A percentile compares a stretch with the other conserved stretches of the same genome.
Conservation (phyloP, 306 rosid species). For the Fragaria iinumae region DNA sequence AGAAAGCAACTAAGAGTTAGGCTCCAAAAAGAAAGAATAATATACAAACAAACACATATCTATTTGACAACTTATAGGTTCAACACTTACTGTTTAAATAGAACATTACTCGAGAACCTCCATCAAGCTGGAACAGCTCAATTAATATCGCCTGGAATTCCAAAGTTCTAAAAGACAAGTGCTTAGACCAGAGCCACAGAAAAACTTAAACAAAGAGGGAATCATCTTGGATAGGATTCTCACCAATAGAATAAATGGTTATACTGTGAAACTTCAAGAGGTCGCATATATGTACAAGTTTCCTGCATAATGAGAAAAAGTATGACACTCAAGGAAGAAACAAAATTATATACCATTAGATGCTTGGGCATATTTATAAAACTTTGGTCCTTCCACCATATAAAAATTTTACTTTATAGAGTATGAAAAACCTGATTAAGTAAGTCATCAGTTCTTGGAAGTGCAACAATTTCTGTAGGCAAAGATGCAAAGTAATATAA, state of each 20-base stretch:
- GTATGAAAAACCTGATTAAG: neutral
- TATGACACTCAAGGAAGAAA: constrained; percentile 10
- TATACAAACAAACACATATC: neutral
- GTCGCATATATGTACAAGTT: constrained; percentile 74
- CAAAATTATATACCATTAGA: neutral
- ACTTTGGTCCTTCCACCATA: neutral
- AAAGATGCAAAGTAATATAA: neutral
- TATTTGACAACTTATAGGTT: constrained; percentile 9
- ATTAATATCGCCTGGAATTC: constrained; percentile 31
- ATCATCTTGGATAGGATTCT: constrained; percentile 25
- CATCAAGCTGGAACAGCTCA: constrained; percentile 36
- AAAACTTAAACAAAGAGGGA: constrained; percentile 14
- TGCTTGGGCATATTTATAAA: neutral
- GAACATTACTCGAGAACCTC: constrained; percentile 36
- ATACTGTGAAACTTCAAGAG: constrained; percentile 56
- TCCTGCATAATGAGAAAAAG: constrained; percentile 44
- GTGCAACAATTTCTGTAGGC: neutral
- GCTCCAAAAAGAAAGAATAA: constrained; percentile 6
- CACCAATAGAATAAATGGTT: constrained; percentile 44
- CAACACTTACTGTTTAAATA: constrained; percentile 39
- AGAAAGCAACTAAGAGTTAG: neutral
- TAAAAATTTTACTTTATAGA: neutral
- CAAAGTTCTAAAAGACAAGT: constrained; percentile 34
- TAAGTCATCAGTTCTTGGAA: neutral
- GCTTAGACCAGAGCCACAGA: constrained; percentile 24